Percentiles rank a stretch among this genome's conserved stretches.
Evolutionary conservation across 345 rosid genomes (phyloP).

Genomic region (Eucalyptus marginata): DNA sequence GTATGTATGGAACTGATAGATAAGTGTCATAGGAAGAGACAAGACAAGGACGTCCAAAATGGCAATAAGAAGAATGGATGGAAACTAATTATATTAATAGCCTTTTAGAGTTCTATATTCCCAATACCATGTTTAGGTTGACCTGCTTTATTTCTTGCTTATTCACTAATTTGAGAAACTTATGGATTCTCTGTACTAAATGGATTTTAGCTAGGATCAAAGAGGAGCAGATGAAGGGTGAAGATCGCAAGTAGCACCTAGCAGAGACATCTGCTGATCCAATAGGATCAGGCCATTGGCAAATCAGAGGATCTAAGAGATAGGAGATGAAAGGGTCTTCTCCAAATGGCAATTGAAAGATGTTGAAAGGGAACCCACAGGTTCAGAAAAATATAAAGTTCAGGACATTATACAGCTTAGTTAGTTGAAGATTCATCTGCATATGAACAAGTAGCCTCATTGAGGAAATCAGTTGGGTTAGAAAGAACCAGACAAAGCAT

Average conservation of each 20-base stretch:
- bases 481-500: background rate
- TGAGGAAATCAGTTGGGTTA: background rate
- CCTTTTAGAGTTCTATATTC: background rate
- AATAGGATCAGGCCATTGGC: background rate
- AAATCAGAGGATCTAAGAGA: background rate
- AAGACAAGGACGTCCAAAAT: background rate
- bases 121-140: background rate
- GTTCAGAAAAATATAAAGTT: background rate
- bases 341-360: background rate
- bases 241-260: background rate
- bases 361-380: background rate
- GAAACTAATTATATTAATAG: background rate
- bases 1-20: background rate
- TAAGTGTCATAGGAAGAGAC: background rate
- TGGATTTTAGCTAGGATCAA: background rate
- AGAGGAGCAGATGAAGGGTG: background rate
- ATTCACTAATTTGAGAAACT: background rate
- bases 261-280: background rate
- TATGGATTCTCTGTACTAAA: background rate
- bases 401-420: background rate
- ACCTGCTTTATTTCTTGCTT: background rate
- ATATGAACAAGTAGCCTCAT: background rate
- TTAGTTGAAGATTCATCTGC: background rate
- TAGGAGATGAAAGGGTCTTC: background rate
- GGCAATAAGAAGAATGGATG: background rate